Conservation (phyloP, 345 rosid species). For the Barbarea vulgaris region DNA sequence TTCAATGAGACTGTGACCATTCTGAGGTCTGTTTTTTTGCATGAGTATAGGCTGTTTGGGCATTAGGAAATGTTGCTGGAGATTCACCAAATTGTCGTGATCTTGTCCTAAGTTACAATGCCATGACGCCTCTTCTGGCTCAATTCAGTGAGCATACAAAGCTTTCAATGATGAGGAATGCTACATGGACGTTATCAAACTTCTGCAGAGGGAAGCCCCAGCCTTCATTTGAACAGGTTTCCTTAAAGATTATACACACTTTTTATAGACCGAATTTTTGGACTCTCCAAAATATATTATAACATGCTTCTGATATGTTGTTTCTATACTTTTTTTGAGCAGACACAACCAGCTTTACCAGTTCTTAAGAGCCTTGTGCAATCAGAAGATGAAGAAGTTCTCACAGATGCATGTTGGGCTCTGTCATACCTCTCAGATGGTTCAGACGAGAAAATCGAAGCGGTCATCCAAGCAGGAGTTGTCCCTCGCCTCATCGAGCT, state of each 20-base stretch:
- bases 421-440: slow-evolving; percentile 77
- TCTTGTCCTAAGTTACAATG: slow-evolving; percentile 63
- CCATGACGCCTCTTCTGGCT: slow-evolving; percentile 63
- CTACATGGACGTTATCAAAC: slow-evolving; percentile 90
- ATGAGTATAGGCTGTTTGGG: slow-evolving; percentile 78
- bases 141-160: slow-evolving; percentile 72
- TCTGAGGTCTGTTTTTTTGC: not conserved
- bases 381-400: slow-evolving; percentile 79
- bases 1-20: not conserved
- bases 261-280: slow-evolving; percentile 1
- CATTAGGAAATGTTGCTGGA: slow-evolving; percentile 89
- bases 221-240: slow-evolving; percentile 75
- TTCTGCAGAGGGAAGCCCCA: slow-evolving; percentile 88
- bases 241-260: not conserved
- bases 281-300: not conserved
- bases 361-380: slow-evolving; percentile 69
- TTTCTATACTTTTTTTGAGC: slow-evolving; percentile 17
- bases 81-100: slow-evolving; percentile 87
- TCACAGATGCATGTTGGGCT: slow-evolving; percentile 91
- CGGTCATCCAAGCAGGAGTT: slow-evolving; percentile 72
- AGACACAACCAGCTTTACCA: slow-evolving; percentile 81
- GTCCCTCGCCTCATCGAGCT: slow-evolving; percentile 73
- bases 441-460: slow-evolving; percentile 72
- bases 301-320: slow-evolving; percentile 25
- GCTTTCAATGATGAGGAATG: slow-evolving; percentile 83